phyloP scores from a whole-genome alignment of 495 filamentous ascomycete species.

The Aspergillus campestris region DNA sequence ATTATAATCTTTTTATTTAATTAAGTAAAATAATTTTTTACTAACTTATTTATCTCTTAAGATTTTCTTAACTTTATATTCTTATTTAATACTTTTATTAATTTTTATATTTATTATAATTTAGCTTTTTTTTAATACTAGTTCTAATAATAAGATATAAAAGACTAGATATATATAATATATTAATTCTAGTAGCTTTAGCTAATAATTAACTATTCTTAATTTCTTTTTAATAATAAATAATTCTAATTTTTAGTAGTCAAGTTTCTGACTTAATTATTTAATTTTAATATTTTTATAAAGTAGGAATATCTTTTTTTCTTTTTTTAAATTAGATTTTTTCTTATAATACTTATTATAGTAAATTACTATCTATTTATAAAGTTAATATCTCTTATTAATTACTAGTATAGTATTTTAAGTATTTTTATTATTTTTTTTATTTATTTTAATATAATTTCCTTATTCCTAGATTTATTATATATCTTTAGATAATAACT shows the following conservation, averaged over 20 bases:
- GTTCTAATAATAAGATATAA: constrained; percentile 10
- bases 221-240: constrained; percentile 14
- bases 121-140: background rate
- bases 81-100: too few relatives aligned
- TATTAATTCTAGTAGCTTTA: too few relatives aligned
- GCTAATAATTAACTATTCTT: too few relatives aligned
- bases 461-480: too few relatives aligned
- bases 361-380: constrained; percentile 11
- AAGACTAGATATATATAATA: too few relatives aligned
- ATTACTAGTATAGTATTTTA: constrained; percentile 9
- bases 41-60: too few relatives aligned
- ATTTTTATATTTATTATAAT: too few relatives aligned
- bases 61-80: too few relatives aligned
- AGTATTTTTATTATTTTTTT: background rate
- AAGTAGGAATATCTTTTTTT: constrained; percentile 24
- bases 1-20: too few relatives aligned
- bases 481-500: too few relatives aligned
- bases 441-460: too few relatives aligned
- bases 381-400: constrained; percentile 11
- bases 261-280: constrained; percentile 20
- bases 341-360: constrained; percentile 11
- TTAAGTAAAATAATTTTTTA: too few relatives aligned
- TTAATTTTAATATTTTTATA: constrained; percentile 23
- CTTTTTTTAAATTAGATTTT: constrained; percentile 14
- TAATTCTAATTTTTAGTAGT: constrained; percentile 3